Evolutionary conservation across 352 stramenopile genomes (phyloP).

Genomic region (Globisporangium ultimum): DNA sequence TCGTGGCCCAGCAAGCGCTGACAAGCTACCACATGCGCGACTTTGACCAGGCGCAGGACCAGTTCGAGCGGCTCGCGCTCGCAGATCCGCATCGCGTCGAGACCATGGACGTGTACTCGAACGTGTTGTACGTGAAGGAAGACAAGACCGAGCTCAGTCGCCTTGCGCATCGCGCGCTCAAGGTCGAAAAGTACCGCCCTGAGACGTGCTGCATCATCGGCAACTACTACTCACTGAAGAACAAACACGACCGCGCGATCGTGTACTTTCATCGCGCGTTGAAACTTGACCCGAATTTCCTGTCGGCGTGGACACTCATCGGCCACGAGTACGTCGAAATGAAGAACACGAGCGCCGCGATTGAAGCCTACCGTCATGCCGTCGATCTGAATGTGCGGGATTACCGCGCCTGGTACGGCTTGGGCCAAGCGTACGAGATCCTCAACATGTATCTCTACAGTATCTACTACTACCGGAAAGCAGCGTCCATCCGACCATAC

Average conservation of each 20-base stretch:
- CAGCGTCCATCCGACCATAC: slow-evolving; percentile 92
- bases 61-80: slow-evolving; percentile 62
- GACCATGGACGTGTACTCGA: slow-evolving; percentile 84
- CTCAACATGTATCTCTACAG: slow-evolving; percentile 98
- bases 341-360: slow-evolving; percentile 96
- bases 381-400: slow-evolving; percentile 92
- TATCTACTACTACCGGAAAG: slow-evolving; percentile 98
- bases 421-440: slow-evolving; percentile 98
- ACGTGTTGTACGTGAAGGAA: slow-evolving; percentile 86
- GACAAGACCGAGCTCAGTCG: slow-evolving; percentile 85
- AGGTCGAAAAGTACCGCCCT: slow-evolving; percentile 96
- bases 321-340: slow-evolving; percentile 99
- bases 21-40: slow-evolving; percentile 82
- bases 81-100: slow-evolving; percentile 75
- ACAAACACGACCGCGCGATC: slow-evolving; percentile 96
- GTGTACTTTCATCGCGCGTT: slow-evolving; percentile 96
- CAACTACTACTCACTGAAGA: slow-evolving; percentile 89
- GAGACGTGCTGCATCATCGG: slow-evolving; percentile 98
- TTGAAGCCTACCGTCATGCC: slow-evolving; percentile 95
- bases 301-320: slow-evolving; percentile 97
- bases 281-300: slow-evolving; percentile 93
- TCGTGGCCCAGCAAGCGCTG: slow-evolving; percentile 71
- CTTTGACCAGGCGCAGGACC: slow-evolving; percentile 75
- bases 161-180: slow-evolving; percentile 89
- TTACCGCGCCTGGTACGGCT: slow-evolving; percentile 98